Percentiles rank a stretch among this genome's conserved stretches.
phyloP scores from a whole-genome alignment of 345 rosid species.

The Clausena lansium region DNA sequence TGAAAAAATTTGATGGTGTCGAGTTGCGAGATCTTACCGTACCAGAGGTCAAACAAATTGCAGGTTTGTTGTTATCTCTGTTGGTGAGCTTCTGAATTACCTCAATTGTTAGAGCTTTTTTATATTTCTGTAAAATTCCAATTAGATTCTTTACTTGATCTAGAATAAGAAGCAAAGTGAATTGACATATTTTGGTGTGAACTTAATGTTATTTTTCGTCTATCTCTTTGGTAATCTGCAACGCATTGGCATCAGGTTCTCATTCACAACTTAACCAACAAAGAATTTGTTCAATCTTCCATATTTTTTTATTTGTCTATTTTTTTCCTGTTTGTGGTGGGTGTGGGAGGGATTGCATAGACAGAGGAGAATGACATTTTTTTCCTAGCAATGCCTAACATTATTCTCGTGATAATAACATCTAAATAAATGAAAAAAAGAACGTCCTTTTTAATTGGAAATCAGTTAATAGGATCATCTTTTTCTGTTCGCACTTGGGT shows the following conservation, averaged over 20 bases:
- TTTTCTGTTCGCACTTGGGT: neutral
- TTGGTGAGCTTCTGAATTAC: neutral
- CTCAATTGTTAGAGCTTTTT: neutral
- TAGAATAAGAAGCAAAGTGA: neutral
- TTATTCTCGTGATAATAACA: neutral
- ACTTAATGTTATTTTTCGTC: neutral
- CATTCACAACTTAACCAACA: neutral
- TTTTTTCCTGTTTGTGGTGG: neutral
- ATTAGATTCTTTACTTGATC: neutral
- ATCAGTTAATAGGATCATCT: neutral
- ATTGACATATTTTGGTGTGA: neutral
- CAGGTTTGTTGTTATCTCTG: conserved; percentile 44
- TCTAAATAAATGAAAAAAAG: neutral
- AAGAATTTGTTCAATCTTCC: neutral
- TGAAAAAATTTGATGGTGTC: conserved; percentile 72
- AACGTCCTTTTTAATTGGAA: neutral
- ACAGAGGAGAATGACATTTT: neutral
- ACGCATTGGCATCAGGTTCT: neutral
- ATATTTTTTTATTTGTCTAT: neutral
- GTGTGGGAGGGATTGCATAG: neutral
- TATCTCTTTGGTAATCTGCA: neutral
- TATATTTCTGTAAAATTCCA: neutral
- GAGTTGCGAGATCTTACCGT: conserved; percentile 67
- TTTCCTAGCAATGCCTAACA: neutral
- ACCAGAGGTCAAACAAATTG: conserved; percentile 92